Evolutionary conservation across 2,329 filamentous ascomycete species (phyloP), one percentile per base, ranked within the genome.

Genomic region (Xylaria sp.): DNA sequence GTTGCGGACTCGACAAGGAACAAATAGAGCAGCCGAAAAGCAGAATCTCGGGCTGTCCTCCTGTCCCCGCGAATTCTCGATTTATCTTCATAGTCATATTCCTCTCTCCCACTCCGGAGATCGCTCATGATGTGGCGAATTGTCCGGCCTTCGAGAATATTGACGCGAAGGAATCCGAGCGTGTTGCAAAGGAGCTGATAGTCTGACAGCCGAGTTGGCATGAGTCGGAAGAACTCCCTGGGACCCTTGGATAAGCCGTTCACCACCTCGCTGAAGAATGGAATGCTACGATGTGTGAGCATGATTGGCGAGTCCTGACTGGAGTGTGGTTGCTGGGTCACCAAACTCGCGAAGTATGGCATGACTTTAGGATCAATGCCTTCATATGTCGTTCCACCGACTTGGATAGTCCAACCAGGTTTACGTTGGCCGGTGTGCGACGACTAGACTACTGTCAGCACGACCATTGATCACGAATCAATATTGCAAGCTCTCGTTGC

Each of bases 161-260:
- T 11, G 23, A 57, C 49, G n/a, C 49, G 23, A 52, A 57, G 42
- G 30, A 52, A 51, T 13, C 47, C 18, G n/a, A 57, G 49, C n/a
- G 55, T 57, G 39, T 52, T 10, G 49, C 49, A 48, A 44, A 57
- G 55, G 3, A 13, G n/a, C 19, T 44, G 49, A 39, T 57, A 16
- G n/a, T 18, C 30, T 35, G 49, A 39, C n/a, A 57, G 16, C 23
- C 16, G 55, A 10, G 34, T 50, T 19, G 46, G 46, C 46, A 56
- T 56, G 54, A 56, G 30, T 30, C 44, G 44, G 34, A 55, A 49
- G 9, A 55, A 49, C 44, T 55, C 13, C n/a, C 44, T 55, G 8
- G 30, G 54, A 8, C 44, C 54, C 44, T 55, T 55, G 30, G 54
- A 7, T 9, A 49, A 35, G 9, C 54, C 54, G 8, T 34, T 30